Conservation (phyloP, 768 basidiomycete genomes). For the Tulasnella sp. region DNA sequence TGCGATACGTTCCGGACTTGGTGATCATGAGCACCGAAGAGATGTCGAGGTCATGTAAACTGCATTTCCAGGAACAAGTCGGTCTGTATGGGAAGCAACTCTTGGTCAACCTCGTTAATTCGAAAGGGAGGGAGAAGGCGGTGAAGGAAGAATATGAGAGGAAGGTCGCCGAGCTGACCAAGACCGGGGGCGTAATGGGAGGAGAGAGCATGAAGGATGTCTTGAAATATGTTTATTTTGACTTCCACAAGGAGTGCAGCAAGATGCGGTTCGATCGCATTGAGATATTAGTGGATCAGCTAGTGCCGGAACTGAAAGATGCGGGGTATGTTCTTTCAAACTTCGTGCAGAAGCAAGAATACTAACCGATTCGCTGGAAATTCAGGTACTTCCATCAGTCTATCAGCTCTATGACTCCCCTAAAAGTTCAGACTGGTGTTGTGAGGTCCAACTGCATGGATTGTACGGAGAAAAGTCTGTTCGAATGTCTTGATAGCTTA, state of each 20-base stretch:
- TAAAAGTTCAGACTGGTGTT: constrained; percentile 65
- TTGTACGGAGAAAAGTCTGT: constrained; percentile 32
- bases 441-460: constrained; percentile 99
- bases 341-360: not conserved
- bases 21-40: constrained; percentile 91
- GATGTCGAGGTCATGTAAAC: constrained; percentile 70
- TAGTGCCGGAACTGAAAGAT: constrained; percentile 63
- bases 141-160: constrained; percentile 95
- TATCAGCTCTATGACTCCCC: constrained; percentile 45
- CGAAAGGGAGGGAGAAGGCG: constrained; percentile 86
- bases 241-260: constrained; percentile 94
- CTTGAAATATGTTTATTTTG: constrained; percentile 89
- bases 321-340: constrained; percentile 54
- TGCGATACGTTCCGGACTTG: constrained; percentile 94
- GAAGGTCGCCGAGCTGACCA: constrained; percentile 52
- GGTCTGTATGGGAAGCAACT: constrained; percentile 70
- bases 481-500: not conserved
- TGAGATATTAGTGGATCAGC: constrained; percentile 67
- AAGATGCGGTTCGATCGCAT: constrained; percentile 95
- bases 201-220: constrained; percentile 53
- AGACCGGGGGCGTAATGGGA: not conserved
- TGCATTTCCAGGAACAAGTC: constrained; percentile 71
- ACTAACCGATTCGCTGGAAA: not conserved
- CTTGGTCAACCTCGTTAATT: constrained; percentile 89
- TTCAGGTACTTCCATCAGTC: constrained; percentile 76